Conservation (phyloP, 257 asterid species). For the Solanum lycopersicoides region DNA sequence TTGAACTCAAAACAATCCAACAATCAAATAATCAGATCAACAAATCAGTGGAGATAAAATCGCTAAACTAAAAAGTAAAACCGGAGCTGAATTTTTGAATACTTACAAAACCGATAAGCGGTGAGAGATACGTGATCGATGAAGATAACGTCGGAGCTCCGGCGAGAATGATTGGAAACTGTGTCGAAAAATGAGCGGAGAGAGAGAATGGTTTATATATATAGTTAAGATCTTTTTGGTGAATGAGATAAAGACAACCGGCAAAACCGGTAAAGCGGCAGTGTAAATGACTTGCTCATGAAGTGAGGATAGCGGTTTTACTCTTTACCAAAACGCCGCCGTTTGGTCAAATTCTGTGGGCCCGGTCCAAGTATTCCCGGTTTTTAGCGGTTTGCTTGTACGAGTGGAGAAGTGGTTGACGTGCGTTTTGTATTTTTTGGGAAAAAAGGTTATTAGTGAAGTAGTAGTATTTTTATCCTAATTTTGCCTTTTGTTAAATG, state of each 20-base stretch:
- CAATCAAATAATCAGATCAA: background rate
- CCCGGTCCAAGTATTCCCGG: background rate
- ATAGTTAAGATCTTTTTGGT: background rate
- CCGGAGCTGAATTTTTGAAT: background rate
- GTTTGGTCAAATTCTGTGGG: background rate
- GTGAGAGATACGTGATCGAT: background rate
- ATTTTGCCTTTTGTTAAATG: background rate
- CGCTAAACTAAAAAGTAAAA: background rate
- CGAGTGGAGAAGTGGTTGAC: background rate
- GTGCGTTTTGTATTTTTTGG: background rate
- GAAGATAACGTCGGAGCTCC: background rate
- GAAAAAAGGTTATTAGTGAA: background rate
- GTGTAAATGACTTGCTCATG: background rate
- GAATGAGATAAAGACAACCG: background rate
- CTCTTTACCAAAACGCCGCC: background rate
- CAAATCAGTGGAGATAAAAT: background rate
- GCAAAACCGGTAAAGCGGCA: background rate
- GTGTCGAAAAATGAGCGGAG: background rate
- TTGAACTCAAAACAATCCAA: background rate
- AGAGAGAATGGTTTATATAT: background rate
- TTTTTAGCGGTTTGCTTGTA: background rate
- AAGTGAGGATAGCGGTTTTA: background rate
- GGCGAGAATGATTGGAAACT: background rate
- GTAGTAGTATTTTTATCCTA: background rate
- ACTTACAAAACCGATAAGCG: background rate